A percentile compares a stretch with the other conserved stretches of the same genome.
phyloP scores from a whole-genome alignment of 139 green algal species.

The Chlorella vulgaris region DNA sequence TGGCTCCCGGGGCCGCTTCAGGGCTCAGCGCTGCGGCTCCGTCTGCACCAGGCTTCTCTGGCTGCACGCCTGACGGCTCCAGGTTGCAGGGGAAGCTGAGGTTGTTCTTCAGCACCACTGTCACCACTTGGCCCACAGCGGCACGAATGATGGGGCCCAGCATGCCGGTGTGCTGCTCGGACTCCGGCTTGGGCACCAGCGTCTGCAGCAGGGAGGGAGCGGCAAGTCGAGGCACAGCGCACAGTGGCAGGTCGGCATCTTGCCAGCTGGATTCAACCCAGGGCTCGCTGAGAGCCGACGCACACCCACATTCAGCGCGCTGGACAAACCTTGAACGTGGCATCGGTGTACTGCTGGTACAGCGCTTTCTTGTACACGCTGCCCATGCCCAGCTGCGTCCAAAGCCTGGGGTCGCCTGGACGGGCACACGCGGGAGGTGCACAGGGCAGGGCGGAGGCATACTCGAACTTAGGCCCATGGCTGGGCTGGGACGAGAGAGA shows the following conservation, averaged over 20 bases:
- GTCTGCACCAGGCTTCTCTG: neutral
- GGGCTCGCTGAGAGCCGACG: neutral
- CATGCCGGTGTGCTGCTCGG: conserved; percentile 15
- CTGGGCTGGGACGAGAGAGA: too few species aligned
- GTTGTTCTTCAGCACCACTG: conserved; percentile 49
- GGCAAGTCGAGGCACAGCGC: too few species aligned
- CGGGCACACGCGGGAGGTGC: too few species aligned
- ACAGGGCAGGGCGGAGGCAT: too few species aligned
- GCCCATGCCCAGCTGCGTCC: conserved; percentile 37
- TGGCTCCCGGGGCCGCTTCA: neutral
- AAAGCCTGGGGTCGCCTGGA: conserved; percentile 8
- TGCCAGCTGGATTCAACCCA: too few species aligned
- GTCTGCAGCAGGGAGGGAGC: neutral
- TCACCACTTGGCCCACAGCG: conserved; percentile 40
- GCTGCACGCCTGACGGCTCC: conserved; percentile 27
- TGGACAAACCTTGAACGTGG: conserved; percentile 38
- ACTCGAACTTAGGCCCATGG: too few species aligned
- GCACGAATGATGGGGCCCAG: conserved; percentile 30
- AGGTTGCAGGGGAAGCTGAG: conserved; percentile 38
- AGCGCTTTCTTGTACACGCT: conserved; percentile 47
- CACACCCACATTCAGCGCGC: too few species aligned
- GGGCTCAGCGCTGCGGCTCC: neutral
- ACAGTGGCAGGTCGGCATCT: neutral
- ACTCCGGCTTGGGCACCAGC: neutral
- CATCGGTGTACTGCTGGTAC: conserved; percentile 57